Conservation (phyloP, 208 protist species). For the Trypanosomatidae sp. region DNA sequence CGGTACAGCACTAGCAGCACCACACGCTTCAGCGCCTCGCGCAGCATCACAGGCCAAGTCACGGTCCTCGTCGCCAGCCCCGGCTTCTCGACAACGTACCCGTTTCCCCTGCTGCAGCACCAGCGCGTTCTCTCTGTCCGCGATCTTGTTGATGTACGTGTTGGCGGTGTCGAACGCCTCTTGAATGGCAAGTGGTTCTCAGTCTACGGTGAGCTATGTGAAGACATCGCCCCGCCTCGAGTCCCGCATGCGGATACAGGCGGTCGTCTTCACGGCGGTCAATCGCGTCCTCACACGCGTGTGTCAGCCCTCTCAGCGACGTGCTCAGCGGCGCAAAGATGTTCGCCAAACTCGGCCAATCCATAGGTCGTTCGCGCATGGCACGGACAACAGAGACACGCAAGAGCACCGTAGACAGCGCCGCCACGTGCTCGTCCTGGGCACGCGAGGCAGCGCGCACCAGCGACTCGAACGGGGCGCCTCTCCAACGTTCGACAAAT, state of each 20-base stretch:
- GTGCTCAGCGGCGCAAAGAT: constrained; percentile 37
- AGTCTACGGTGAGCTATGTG: constrained; percentile 28
- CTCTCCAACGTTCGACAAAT: constrained; percentile 26
- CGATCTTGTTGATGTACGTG: constrained; percentile 35
- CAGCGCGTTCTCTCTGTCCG: constrained; percentile 25
- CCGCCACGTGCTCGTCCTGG: constrained; percentile 20
- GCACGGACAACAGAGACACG: constrained; percentile 18
- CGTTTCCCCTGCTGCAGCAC: constrained; percentile 24
- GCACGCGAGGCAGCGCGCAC: constrained; percentile 15
- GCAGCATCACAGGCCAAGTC: constrained; percentile 31
- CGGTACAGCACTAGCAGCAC: constrained; percentile 33
- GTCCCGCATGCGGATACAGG: constrained; percentile 26
- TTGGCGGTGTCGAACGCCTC: constrained; percentile 31
- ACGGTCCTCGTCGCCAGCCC: constrained; percentile 23
- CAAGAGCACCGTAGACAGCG: constrained; percentile 17
- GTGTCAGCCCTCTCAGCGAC: constrained; percentile 28
- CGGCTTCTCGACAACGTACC: not conserved
- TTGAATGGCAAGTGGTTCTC: constrained; percentile 21
- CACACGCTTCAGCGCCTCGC: constrained; percentile 31
- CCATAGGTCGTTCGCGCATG: constrained; percentile 14
- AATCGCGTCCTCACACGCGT: constrained; percentile 25
- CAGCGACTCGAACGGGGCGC: constrained; percentile 21
- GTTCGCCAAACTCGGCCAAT: not conserved
- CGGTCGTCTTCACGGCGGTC: constrained; percentile 22
- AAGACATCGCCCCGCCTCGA: constrained; percentile 38